Percentiles rank a stretch among this genome's conserved stretches.
Conservation (phyloP, 148 eudicot species). For the Chenopodium album region DNA sequence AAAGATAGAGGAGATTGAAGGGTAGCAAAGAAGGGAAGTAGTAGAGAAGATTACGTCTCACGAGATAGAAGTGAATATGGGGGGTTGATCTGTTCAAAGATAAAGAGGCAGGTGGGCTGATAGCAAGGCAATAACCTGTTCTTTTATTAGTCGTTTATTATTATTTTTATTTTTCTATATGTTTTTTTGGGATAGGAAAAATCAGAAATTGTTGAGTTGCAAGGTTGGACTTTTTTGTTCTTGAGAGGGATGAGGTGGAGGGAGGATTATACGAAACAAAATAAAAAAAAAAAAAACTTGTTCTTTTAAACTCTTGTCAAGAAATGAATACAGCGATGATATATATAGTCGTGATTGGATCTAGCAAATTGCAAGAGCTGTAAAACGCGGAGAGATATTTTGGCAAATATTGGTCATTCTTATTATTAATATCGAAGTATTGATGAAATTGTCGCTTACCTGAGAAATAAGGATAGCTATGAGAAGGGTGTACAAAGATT, state of each 20-base stretch:
- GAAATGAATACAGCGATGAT: not conserved
- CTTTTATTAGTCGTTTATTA: not conserved
- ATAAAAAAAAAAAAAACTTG: no score
- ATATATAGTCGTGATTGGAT: not conserved
- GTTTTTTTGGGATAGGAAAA: not conserved
- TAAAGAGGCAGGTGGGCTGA: slow-evolving; percentile 19
- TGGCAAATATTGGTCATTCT: no score
- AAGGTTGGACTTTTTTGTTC: not conserved
- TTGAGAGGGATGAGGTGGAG: not conserved
- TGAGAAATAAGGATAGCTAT: not conserved
- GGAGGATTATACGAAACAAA: not conserved
- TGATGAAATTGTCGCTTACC: not conserved
- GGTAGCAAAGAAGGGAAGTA: not conserved
- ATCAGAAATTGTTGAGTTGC: not conserved
- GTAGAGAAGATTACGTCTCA: slow-evolving; percentile 34
- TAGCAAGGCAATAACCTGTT: not conserved
- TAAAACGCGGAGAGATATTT: no score
- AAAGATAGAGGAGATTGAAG: slow-evolving; percentile 5
- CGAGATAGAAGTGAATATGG: slow-evolving; percentile 42
- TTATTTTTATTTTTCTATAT: not conserved
- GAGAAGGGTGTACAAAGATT: not conserved
- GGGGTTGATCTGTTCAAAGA: slow-evolving; percentile 22
- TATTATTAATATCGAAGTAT: not conserved
- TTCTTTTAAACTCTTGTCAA: not conserved
- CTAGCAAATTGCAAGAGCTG: not conserved